phyloP scores from a whole-genome alignment of 225 moss, liverwort and hornwort genomes.

The Sphagnum contortum region DNA sequence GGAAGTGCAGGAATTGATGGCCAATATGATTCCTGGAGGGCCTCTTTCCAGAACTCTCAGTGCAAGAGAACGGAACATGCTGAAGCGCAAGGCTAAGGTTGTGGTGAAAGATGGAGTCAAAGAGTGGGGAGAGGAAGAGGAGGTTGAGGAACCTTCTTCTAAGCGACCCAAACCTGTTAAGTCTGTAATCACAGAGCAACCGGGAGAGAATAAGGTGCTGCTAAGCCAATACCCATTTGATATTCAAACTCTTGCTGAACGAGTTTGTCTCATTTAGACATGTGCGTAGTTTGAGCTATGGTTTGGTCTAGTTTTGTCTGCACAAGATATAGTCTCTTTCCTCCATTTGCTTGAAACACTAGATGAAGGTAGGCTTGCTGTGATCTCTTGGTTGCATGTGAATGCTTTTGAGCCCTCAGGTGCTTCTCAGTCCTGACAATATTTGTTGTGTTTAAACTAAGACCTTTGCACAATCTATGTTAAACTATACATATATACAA shows the following conservation, averaged over 20 bases:
- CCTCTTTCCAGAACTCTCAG: slow-evolving; percentile 63
- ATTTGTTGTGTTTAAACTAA: too few species aligned
- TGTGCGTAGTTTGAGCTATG: too few species aligned
- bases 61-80: slow-evolving; percentile 79
- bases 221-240: neutral
- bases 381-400: too few species aligned
- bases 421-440: too few species aligned
- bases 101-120: slow-evolving; percentile 74
- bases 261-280: neutral
- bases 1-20: slow-evolving; percentile 82
- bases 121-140: slow-evolving; percentile 86
- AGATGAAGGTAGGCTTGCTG: too few species aligned
- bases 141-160: slow-evolving; percentile 48
- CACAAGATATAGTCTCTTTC: too few species aligned
- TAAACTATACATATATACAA: too few species aligned
- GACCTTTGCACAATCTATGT: too few species aligned
- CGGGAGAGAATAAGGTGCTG: slow-evolving; percentile 50
- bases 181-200: slow-evolving; percentile 70
- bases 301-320: too few species aligned
- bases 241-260: neutral
- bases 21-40: slow-evolving; percentile 70
- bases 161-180: slow-evolving; percentile 69
- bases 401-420: too few species aligned
- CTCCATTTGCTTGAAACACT: too few species aligned
- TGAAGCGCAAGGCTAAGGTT: slow-evolving; percentile 88